Conservation (phyloP, 768 basidiomycete genomes). For the Strobilomyces dryophilus region DNA sequence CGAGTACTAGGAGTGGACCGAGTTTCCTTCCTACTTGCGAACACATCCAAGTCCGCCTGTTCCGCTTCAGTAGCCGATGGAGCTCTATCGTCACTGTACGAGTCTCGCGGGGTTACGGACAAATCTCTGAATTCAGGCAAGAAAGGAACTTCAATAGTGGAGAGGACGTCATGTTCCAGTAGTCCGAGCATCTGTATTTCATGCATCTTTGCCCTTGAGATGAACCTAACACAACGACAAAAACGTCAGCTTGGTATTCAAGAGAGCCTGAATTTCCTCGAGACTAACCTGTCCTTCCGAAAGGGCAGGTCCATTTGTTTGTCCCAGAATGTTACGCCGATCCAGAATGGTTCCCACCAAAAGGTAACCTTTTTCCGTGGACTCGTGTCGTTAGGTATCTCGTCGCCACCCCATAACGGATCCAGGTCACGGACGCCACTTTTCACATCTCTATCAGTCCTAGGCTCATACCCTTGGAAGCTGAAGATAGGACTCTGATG, state of each 20-base stretch:
- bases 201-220: constrained; percentile 95
- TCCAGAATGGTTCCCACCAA: constrained; percentile 92
- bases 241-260: not conserved
- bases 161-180: constrained; percentile 85
- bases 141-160: constrained; percentile 84
- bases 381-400: constrained; percentile 35
- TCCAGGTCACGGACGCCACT: constrained; percentile 49
- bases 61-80: constrained; percentile 58
- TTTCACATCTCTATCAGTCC: constrained; percentile 46
- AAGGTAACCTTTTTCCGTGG: constrained; percentile 51
- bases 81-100: constrained; percentile 31
- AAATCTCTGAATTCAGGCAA: constrained; percentile 44
- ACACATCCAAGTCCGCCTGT: constrained; percentile 69
- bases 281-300: constrained; percentile 62
- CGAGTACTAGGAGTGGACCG: constrained; percentile 30
- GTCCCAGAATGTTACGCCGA: constrained; percentile 82
- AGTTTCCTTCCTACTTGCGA: constrained; percentile 45
- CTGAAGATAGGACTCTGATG: constrained; percentile 93
- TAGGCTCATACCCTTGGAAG: constrained; percentile 68
- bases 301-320: constrained; percentile 83
- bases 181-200: constrained; percentile 94
- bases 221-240: constrained; percentile 54
- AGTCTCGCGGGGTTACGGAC: constrained; percentile 30
- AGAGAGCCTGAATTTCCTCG: not conserved
- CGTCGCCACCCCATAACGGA: constrained; percentile 73